phyloP scores from a whole-genome alignment of 2,329 filamentous ascomycete genomes.

The Stromatinia cepivora region DNA sequence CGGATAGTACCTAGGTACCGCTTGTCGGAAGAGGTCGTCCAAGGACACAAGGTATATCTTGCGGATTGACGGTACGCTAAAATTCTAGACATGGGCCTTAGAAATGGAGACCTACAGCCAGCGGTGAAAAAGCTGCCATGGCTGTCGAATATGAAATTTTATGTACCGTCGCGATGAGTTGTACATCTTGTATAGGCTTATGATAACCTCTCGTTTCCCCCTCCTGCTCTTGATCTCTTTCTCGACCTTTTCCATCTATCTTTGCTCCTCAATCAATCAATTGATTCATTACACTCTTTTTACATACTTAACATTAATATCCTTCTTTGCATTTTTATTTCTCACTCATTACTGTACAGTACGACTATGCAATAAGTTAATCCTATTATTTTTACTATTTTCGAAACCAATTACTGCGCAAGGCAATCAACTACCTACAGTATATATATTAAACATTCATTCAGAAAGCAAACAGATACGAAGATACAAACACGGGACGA shows the following conservation, averaged over 20 bases:
- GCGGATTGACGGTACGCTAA: conserved; percentile 11
- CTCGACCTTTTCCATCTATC: conserved; percentile 13
- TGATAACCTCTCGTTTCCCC: conserved; percentile 24
- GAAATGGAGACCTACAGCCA: conserved; percentile 16
- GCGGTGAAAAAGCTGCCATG: conserved; percentile 19
- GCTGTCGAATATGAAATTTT: conserved; percentile 11
- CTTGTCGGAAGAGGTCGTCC: conserved; percentile 7
- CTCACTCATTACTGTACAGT: conserved; percentile 3
- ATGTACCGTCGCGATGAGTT: conserved; percentile 23
- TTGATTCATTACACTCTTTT: conserved; percentile 12
- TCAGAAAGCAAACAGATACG: not conserved
- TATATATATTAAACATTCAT: conserved; percentile 6
- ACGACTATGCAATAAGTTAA: conserved; percentile 8
- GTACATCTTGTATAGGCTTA: conserved; percentile 16
- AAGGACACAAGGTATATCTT: conserved; percentile 11
- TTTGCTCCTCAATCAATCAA: conserved; percentile 11
- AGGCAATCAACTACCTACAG: not conserved
- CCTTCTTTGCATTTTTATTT: not conserved
- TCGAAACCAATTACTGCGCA: conserved; percentile 2
- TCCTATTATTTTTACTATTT: conserved; percentile 6
- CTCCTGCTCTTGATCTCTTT: conserved; percentile 22
- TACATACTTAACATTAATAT: conserved; percentile 13
- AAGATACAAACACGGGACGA: conserved; percentile 15
- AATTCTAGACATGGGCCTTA: conserved; percentile 7
- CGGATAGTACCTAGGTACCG: conserved; percentile 11